These are phyloP conservation scores for Geotrichum aggregatum DNA, from an alignment of 1,139 yeast species.

Conservation along the genomic window DNA sequence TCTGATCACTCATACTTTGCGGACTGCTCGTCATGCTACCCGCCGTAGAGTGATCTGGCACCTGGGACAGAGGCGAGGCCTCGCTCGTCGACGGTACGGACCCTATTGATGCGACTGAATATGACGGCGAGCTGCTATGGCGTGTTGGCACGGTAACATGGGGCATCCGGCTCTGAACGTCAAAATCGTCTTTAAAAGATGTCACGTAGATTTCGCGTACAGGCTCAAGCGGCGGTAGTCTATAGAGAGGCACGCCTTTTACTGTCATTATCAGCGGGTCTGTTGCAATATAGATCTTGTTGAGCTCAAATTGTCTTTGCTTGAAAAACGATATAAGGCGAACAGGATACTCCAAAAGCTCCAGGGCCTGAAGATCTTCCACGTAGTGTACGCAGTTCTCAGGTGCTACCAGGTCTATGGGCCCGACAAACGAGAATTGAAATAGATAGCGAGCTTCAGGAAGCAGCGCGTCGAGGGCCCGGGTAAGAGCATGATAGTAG, in stretches of 20 bases:
- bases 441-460: conserved; percentile 42
- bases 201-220: conserved; percentile 26
- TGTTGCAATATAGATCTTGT: conserved; percentile 32
- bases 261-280: conserved; percentile 34
- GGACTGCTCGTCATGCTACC: not conserved
- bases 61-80: conserved; percentile 1
- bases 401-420: conserved; percentile 29
- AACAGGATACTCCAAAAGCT: conserved; percentile 35
- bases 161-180: conserved; percentile 17
- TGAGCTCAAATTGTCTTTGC: conserved; percentile 33
- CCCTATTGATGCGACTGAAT: conserved; percentile 5
- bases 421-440: conserved; percentile 40
- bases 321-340: conserved; percentile 38
- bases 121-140: conserved; percentile 5
- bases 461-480: conserved; percentile 38
- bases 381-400: conserved; percentile 14
- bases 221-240: conserved; percentile 24
- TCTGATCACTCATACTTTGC: not conserved
- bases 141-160: not conserved
- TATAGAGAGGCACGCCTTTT: conserved; percentile 26
- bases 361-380: conserved; percentile 20
- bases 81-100: conserved; percentile 7
- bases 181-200: conserved; percentile 26
- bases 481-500: conserved; percentile 39
- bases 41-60: conserved; percentile 1